phyloP scores from a whole-genome alignment of 768 basidiomycete species.

The Daedaleopsis sinensis region DNA sequence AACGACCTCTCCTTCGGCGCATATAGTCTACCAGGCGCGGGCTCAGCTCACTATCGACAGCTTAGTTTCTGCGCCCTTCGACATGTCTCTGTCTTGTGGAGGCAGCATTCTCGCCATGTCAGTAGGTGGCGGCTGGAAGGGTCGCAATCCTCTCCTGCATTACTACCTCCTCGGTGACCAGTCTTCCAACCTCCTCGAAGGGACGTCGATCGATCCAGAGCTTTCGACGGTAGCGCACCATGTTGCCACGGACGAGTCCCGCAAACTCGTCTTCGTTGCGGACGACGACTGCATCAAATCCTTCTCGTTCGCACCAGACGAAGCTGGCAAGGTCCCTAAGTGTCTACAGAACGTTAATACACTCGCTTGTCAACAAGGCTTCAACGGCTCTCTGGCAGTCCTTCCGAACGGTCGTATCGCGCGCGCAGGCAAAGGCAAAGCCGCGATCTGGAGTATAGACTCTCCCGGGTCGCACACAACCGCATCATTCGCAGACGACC shows the following conservation, averaged over 20 bases:
- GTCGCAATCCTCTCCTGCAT: conserved; percentile 33
- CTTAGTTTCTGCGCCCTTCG: conserved; percentile 21
- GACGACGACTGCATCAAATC: conserved; percentile 42
- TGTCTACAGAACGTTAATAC: conserved; percentile 35
- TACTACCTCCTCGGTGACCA: conserved; percentile 31
- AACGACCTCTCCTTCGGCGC: conserved; percentile 27
- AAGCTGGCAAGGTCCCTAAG: background rate
- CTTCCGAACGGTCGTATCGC: conserved; percentile 32
- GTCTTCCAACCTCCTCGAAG: conserved; percentile 17
- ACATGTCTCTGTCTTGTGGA: conserved; percentile 24
- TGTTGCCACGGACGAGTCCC: conserved; percentile 34
- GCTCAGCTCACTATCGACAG: conserved; percentile 34
- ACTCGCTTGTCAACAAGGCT: conserved; percentile 23
- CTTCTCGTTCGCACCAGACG: conserved; percentile 33
- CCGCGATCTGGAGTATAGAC: conserved; percentile 42
- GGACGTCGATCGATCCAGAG: conserved; percentile 23
- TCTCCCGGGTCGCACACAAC: conserved; percentile 31
- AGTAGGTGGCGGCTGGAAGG: conserved; percentile 37
- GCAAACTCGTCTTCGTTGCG: conserved; percentile 41
- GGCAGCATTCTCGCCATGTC: conserved; percentile 31
- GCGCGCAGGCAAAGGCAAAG: conserved; percentile 38
- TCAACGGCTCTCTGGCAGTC: conserved; percentile 36
- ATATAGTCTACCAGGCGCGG: conserved; percentile 38
- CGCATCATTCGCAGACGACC: conserved; percentile 16
- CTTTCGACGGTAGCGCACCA: conserved; percentile 28